Evolutionary conservation across 2,329 filamentous ascomycete genomes (phyloP), one percentile per base, ranked within the genome.

Genomic region (Colletotrichum neosansevieriae): DNA sequence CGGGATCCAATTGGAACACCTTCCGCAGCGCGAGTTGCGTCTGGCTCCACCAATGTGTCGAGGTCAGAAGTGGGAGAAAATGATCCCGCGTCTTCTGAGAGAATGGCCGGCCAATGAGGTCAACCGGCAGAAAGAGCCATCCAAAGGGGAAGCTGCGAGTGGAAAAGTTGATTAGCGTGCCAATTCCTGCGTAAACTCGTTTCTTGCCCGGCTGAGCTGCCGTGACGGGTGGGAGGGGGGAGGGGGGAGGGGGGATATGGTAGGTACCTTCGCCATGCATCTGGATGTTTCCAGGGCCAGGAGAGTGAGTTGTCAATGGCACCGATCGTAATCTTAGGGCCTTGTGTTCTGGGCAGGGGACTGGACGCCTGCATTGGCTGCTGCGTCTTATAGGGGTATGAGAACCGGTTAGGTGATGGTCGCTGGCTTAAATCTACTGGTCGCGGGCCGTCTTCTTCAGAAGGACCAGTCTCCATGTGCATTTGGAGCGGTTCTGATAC

Each of bases 221-320:
- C 21, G 29, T 21, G 21, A 24, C 11, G 47, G 45, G 9, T 36
- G 17, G n/a, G 13, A 44, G 38, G n/a, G 19, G 29, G 15, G 19
- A n/a, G 19, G 29, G 15, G 17, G n/a, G 13, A 44, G 38, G n/a
- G 19, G 29, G 15, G 19, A n/a, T 40, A 6, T 19, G 60, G 7
- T 19, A 61, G 76, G 71, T 75, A 84, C 85, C 85, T 90, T 76
- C 88, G 82, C 86, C 90, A 92, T 36, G 95, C 96, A 83, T 99
- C 95, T 0, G 95, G 95, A 75, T 98, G 95, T 79, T 98, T 98
- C 96, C 95, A 99, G 2, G 96, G 96, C 94, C 96, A 99, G 2
- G 96, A 98, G 72, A 99, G 80, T 72, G 94, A 98, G 79, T 99
- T 99, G 79, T 99, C 96, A 72, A 99, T 99, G 64, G 96, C 96